Base-by-base conservation (phyloP, 2,329 filamentous ascomycete genomes). In the Emericellopsis cladophorae region DNA sequence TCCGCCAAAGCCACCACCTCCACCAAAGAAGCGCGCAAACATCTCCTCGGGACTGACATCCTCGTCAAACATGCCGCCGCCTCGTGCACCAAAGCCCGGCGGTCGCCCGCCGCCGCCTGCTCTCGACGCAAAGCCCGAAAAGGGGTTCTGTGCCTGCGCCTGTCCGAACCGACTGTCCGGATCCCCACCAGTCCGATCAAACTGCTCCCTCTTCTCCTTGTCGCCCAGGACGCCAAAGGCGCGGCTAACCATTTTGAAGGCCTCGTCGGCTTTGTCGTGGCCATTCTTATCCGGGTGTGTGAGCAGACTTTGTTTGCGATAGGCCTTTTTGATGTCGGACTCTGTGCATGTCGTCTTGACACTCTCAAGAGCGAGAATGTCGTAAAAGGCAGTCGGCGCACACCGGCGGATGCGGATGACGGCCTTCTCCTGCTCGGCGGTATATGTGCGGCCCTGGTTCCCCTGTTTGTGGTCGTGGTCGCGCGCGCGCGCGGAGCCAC, bases 211-310 rank as follows among this genome's bases (percentile, higher is more conserved):
- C 76, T 96, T 96, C 48, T 96, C 90, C 55, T 87, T 76, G 59
- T 98, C 92, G 46, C 87, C 90, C 38, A 98, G 69, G 40, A 96
- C 79, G 51, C 93, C 84, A 59, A 98, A 98, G 14, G 92, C 92
- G 52, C 87, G 76, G 54, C 86, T 84, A 21, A 98, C 88, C 84
- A 95, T 84, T 70, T 98, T 98, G 68, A 98, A 98, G 26, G 92
- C 92, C 67, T 98, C 92, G 59, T 95, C 92, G 42, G 92, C 90
- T 45, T 93, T 79, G 31, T 90, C 81, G 59, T 95, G 89, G 39
- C 89, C 89, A 71, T 98, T 98, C 70, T 98, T 98, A 70, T 98
- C 92, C 47, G 92, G 92, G 69, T 98, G 92, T 44, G 92, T 98
- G 55, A 96, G 72, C 54, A 98, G 68, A 57, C 84, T 92, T 58